These are phyloP conservation scores for Lecanicillium sp. DNA, from an alignment of 2,329 filamentous ascomycete genomes.

Conservation along the genomic window DNA sequence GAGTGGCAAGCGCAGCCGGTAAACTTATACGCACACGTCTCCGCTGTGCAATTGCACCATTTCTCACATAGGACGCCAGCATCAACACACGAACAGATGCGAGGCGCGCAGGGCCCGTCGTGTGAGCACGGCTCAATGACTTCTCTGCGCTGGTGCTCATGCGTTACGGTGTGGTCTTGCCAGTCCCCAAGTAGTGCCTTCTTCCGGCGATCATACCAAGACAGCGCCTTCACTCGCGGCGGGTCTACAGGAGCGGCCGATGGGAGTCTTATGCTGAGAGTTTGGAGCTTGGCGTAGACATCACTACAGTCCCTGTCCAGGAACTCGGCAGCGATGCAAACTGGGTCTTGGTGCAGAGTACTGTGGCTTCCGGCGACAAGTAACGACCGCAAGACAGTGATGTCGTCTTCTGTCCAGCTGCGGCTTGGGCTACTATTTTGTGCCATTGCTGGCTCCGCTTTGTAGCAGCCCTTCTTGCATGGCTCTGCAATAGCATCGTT, in stretches of 20 bases:
- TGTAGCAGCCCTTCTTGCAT: conserved; percentile 3
- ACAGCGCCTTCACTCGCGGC: conserved; percentile 33
- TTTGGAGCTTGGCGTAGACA: conserved; percentile 28
- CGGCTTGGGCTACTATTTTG: not conserved
- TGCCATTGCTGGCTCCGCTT: not conserved
- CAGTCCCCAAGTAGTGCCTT: conserved; percentile 47
- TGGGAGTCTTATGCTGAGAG: conserved; percentile 17
- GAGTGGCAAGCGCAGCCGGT: conserved; percentile 58
- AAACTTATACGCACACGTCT: conserved; percentile 54
- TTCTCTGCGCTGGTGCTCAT: conserved; percentile 47
- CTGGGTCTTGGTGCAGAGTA: conserved; percentile 29
- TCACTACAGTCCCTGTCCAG: conserved; percentile 45
- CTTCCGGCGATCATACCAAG: conserved; percentile 49
- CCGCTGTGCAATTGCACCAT: conserved; percentile 55
- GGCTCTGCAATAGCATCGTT: not conserved
- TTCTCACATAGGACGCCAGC: conserved; percentile 62
- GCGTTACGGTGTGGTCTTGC: conserved; percentile 45
- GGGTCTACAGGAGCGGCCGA: conserved; percentile 17
- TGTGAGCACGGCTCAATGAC: conserved; percentile 60
- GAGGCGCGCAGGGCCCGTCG: conserved; percentile 54
- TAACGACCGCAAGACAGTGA: conserved; percentile 37
- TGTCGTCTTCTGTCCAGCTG: conserved; percentile 41
- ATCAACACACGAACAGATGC: conserved; percentile 54
- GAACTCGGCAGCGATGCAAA: conserved; percentile 42
- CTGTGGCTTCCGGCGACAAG: conserved; percentile 33